Percentiles rank a stretch among this genome's conserved stretches.
phyloP scores from a whole-genome alignment of 306 rosid genomes.

The Alnus rubra region DNA sequence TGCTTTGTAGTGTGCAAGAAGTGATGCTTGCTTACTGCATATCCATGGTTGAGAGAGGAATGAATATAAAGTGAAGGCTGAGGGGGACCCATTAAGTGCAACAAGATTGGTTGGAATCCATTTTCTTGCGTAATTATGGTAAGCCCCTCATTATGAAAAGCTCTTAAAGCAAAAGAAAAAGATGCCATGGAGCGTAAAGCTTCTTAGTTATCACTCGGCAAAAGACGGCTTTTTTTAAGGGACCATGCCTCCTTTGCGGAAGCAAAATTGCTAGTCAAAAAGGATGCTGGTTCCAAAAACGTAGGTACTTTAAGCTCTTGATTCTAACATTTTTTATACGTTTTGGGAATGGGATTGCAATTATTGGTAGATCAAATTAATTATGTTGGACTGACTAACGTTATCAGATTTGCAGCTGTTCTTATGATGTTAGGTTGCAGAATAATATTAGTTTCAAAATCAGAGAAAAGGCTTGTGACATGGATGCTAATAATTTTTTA shows the following conservation, averaged over 20 bases:
- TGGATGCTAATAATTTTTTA: too few relatives aligned
- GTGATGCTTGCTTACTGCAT: slow-evolving; percentile 9
- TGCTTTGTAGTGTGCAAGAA: slow-evolving; percentile 18
- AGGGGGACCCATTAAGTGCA: slow-evolving; percentile 30
- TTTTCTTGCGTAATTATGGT: slow-evolving; percentile 32
- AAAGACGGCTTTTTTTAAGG: slow-evolving; percentile 27
- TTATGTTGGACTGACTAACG: background rate
- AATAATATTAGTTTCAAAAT: background rate
- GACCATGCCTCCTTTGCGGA: slow-evolving; percentile 32
- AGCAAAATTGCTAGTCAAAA: slow-evolving; percentile 34
- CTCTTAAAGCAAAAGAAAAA: slow-evolving; percentile 40
- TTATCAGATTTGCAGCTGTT: too few relatives aligned
- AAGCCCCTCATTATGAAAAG: slow-evolving; percentile 32
- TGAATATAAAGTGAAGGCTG: slow-evolving; percentile 22
- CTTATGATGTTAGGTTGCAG: background rate
- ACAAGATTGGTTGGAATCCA: slow-evolving; percentile 30
- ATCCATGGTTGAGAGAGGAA: slow-evolving; percentile 22
- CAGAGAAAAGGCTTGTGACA: too few relatives aligned
- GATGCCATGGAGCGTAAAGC: slow-evolving; percentile 22
- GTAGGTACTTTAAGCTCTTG: slow-evolving; percentile 4
- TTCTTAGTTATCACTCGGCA: slow-evolving; percentile 29
- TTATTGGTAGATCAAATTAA: background rate
- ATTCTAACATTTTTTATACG: background rate
- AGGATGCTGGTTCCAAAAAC: slow-evolving; percentile 24
- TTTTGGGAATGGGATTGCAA: background rate